phyloP scores from a whole-genome alignment of 176 grass and related monocot genomes.

The Oryza nivara region DNA sequence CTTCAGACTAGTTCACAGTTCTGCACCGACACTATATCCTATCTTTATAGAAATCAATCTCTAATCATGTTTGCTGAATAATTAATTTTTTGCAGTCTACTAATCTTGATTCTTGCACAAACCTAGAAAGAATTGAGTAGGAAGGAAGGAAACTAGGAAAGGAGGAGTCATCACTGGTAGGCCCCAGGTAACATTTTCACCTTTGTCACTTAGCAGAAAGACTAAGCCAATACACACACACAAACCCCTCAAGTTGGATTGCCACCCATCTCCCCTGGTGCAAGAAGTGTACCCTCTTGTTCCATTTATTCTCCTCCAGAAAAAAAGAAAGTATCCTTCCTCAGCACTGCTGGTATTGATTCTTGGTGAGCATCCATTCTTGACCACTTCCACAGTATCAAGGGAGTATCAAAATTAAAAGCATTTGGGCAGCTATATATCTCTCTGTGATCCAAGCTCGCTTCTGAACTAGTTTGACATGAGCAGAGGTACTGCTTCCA shows the following conservation, averaged over 20 bases:
- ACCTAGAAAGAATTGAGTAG: slow-evolving; percentile 17
- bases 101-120: not conserved
- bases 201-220: slow-evolving; percentile 37
- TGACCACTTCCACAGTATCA: slow-evolving; percentile 37
- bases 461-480: slow-evolving; percentile 28
- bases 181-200: slow-evolving; percentile 47
- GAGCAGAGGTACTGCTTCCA: slow-evolving; percentile 31
- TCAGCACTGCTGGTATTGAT: slow-evolving; percentile 21
- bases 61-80: not conserved
- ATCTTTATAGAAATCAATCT: not conserved
- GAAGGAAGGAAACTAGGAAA: slow-evolving; percentile 29
- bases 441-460: slow-evolving; percentile 16
- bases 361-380: slow-evolving; percentile 35
- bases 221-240: slow-evolving; percentile 6
- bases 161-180: slow-evolving; percentile 33
- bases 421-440: slow-evolving; percentile 23
- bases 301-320: slow-evolving; percentile 18
- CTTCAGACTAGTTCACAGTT: not conserved
- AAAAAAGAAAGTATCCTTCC: slow-evolving; percentile 47
- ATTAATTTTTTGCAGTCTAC: not conserved
- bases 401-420: slow-evolving; percentile 35
- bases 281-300: slow-evolving; percentile 13
- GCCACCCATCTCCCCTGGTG: slow-evolving; percentile 16
- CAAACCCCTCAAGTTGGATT: slow-evolving; percentile 27
- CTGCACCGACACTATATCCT: not conserved